Evolutionary conservation across 352 stramenopile genomes (phyloP).

Genomic region (Ochromonadaceae sp.): DNA sequence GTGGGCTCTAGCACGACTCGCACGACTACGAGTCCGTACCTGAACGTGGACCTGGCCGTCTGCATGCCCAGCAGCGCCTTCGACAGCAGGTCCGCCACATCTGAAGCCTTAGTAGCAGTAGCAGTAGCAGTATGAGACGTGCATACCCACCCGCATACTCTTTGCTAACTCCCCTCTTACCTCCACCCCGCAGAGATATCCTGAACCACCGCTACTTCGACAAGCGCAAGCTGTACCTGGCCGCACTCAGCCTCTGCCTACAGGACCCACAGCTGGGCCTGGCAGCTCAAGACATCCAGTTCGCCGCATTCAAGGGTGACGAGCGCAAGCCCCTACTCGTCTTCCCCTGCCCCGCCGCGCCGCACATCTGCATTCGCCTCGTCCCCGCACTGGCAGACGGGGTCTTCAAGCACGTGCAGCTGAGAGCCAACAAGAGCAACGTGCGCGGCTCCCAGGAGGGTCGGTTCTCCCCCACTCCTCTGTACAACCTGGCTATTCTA

Average conservation of each 20-base stretch:
- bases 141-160: too few species aligned
- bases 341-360: slow-evolving; percentile 28
- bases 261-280: slow-evolving; percentile 30
- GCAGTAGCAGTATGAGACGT: too few species aligned
- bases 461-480: slow-evolving; percentile 45
- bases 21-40: too few species aligned
- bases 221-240: slow-evolving; percentile 61
- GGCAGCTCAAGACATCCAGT: slow-evolving; percentile 26
- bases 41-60: too few species aligned
- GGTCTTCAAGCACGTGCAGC: slow-evolving; percentile 55
- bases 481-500: slow-evolving; percentile 69
- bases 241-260: slow-evolving; percentile 45
- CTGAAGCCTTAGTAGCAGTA: too few species aligned
- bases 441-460: slow-evolving; percentile 34
- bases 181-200: slow-evolving; percentile 48
- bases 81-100: too few species aligned
- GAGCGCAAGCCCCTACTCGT: slow-evolving; percentile 50
- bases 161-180: too few species aligned
- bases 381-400: slow-evolving; percentile 46
- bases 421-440: slow-evolving; percentile 56
- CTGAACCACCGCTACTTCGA: slow-evolving; percentile 62
- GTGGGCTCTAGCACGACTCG: too few species aligned
- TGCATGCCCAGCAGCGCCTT: too few species aligned
- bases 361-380: slow-evolving; percentile 38
- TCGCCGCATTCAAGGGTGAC: slow-evolving; percentile 50